Evolutionary conservation across 2,329 filamentous ascomycete genomes (phyloP).

Genomic region (Colletotrichum tamarilloi): DNA sequence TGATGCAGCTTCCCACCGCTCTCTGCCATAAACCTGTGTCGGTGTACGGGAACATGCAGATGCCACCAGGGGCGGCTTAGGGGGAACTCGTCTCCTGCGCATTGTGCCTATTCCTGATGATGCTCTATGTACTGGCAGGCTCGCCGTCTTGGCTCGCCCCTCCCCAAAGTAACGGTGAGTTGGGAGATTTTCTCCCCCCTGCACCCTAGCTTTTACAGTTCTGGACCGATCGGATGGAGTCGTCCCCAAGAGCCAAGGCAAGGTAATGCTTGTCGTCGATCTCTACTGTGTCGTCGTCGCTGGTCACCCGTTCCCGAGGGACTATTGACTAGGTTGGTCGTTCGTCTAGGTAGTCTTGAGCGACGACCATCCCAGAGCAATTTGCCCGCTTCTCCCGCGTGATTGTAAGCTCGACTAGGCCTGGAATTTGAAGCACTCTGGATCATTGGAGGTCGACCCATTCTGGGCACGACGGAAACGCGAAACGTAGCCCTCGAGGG

Average conservation of each 20-base stretch:
- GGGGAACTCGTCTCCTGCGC: background rate
- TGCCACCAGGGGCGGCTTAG: background rate
- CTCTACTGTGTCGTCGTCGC: slow-evolving; percentile 15
- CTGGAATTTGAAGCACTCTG: background rate
- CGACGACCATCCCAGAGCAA: background rate
- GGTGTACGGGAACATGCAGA: slow-evolving; percentile 29
- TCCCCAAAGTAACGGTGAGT: slow-evolving; percentile 17
- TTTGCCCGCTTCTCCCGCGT: background rate
- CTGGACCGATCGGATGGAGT: background rate
- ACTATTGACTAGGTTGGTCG: background rate
- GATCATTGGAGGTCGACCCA: background rate
- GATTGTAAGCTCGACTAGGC: background rate
- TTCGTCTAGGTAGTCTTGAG: background rate
- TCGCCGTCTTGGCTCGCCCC: background rate
- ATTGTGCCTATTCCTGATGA: background rate
- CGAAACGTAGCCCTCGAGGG: background rate
- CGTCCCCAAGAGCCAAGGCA: slow-evolving; percentile 3
- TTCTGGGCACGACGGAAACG: background rate
- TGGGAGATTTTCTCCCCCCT: slow-evolving; percentile 28
- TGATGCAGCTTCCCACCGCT: slow-evolving; percentile 26
- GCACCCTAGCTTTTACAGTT: slow-evolving; percentile 22
- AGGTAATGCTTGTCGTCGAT: slow-evolving; percentile 34
- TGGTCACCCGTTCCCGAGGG: background rate
- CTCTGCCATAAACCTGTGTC: slow-evolving; percentile 13
- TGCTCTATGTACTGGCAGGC: background rate